Evolutionary conservation across 1,139 yeast genomes (phyloP), one percentile per base, ranked within the genome.

Genomic region (Casaregolazyma lundiana): DNA sequence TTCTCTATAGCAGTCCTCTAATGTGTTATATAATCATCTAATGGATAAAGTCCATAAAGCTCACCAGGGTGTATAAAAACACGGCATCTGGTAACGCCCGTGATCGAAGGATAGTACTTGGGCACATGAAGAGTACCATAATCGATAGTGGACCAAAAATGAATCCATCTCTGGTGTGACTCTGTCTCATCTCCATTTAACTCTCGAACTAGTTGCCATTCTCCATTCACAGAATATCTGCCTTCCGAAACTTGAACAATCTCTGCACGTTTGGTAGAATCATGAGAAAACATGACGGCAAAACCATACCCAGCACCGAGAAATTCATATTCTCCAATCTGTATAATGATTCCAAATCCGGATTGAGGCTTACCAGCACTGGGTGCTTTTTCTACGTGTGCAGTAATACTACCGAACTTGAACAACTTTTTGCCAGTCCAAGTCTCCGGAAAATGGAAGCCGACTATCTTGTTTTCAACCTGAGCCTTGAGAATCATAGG

Each of bases 221-320:
- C 19, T 3, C 47, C 49, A 6, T 35, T 17, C n/a, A n/a, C n/a
- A 4, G 40, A 36, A 19, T 38, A 43, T 13, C 39, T 38, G 1
- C 46, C 45, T 17, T 46, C 49, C 13, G 16, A 21, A 11, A 39
- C 13, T 3, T 32, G 24, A 20, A 46, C 16, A n/a, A 46, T 44
- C 22, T 44, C 49, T 9, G 36, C 44, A 13, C 46, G 24, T 11
- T 35, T 24, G n/a, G 35, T 35, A 4, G 30, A 20, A 5, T 15
- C 30, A 7, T 43, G 39, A 13, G 34, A 20, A 18, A 46, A 42
- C 19, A 17, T 17, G 1, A 48, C 49, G 16, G 46, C 46, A 20
- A 36, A 48, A 9, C 51, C 51, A 34, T 34, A 43, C 6, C 51
- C 51, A 29, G 38, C 44, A 2, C 46, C 45, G 2, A 46, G n/a